phyloP scores from a whole-genome alignment of 148 eudicot species.

The Fallopia convolvulus region DNA sequence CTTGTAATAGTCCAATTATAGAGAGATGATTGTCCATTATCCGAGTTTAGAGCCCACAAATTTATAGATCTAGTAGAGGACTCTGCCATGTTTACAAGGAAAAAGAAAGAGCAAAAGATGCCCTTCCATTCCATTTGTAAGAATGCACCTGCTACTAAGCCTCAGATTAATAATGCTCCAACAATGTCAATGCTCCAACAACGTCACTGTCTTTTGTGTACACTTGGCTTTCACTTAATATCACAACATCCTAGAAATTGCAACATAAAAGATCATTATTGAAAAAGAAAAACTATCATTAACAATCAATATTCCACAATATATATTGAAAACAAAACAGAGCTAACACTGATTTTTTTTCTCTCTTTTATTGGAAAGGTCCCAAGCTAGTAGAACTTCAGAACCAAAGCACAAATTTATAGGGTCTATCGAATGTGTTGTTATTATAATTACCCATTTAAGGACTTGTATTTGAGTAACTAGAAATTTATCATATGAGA shows the following conservation, averaged over 20 bases:
- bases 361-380: too few relatives aligned
- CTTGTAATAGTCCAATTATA: conserved; percentile 67
- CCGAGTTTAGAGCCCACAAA: conserved; percentile 37
- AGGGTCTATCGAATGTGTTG: too few relatives aligned
- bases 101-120: conserved; percentile 33
- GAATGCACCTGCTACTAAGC: conserved; percentile 4
- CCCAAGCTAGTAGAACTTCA: too few relatives aligned
- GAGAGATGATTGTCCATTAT: conserved; percentile 38
- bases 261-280: background rate
- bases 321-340: background rate
- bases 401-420: too few relatives aligned
- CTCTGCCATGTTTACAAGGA: conserved; percentile 39
- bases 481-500: too few relatives aligned
- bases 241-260: background rate
- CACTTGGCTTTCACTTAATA: background rate
- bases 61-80: conserved; percentile 41
- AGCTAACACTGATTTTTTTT: background rate
- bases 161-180: background rate
- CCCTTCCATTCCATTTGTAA: conserved; percentile 51
- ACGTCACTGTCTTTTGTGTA: background rate
- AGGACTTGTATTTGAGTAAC: too few relatives aligned
- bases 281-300: background rate
- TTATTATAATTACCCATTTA: too few relatives aligned
- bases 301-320: background rate
- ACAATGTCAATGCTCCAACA: background rate